These are phyloP conservation scores for Boletus hoseneyae DNA, from an alignment of 1,284 basidiomycete genomes.

Conservation along the genomic window DNA sequence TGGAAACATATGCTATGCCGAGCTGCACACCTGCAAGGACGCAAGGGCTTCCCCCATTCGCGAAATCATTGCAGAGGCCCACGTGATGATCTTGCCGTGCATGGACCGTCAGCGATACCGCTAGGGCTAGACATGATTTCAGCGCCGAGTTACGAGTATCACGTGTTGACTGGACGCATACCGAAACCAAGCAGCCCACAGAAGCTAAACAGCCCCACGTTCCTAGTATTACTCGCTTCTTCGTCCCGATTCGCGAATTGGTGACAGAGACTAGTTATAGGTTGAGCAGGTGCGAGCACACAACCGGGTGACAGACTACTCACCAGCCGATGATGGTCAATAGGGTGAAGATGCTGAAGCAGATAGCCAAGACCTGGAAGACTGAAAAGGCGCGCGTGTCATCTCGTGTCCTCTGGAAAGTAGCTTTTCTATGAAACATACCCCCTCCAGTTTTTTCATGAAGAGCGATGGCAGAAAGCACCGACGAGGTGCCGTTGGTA, in stretches of 20 bases:
- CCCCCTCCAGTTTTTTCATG: constrained; percentile 23
- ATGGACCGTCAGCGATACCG: constrained; percentile 17
- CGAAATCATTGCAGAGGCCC: constrained; percentile 26
- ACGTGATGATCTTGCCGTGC: constrained; percentile 8
- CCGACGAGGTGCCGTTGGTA: constrained; percentile 11
- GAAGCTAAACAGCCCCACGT: constrained; percentile 21
- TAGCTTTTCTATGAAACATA: constrained; percentile 9
- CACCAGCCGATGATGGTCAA: constrained; percentile 20
- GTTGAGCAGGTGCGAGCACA: neutral
- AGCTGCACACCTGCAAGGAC: constrained; percentile 18
- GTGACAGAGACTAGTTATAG: constrained; percentile 15
- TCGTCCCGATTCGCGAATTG: constrained; percentile 12
- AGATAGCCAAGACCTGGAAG: constrained; percentile 24
- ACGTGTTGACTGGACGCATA: constrained; percentile 5
- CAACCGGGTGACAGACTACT: constrained; percentile 2
- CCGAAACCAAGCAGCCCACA: constrained; percentile 20
- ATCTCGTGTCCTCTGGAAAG: neutral
- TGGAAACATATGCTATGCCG: constrained; percentile 18
- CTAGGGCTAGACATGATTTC: constrained; percentile 17
- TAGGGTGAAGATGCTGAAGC: constrained; percentile 13
- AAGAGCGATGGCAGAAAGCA: constrained; percentile 20
- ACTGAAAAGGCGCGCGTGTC: constrained; percentile 9
- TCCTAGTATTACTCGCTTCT: constrained; percentile 24
- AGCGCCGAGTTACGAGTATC: neutral
- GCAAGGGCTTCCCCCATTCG: constrained; percentile 12